These are phyloP conservation scores for Nigrospora osmanthi DNA, from an alignment of 2,329 filamentous ascomycete species.

Conservation along the genomic window DNA sequence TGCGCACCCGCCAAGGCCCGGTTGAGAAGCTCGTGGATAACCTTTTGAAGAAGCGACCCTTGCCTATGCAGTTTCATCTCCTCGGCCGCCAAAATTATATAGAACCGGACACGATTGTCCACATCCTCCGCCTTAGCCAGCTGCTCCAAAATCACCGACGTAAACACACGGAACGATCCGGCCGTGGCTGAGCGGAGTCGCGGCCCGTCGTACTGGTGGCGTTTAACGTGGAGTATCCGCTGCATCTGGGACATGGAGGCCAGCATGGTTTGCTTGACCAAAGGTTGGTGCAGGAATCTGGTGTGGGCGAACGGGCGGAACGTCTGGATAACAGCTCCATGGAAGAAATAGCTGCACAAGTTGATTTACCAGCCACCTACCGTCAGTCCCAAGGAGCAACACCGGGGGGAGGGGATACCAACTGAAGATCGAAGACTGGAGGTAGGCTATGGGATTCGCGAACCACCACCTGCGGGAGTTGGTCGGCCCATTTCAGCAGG, in stretches of 20 bases:
- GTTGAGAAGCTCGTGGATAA: neutral
- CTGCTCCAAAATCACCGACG: neutral
- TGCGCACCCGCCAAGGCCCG: neutral
- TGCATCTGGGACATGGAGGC: conserved; percentile 1
- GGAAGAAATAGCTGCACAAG: neutral
- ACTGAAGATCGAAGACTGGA: neutral
- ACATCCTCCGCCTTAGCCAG: neutral
- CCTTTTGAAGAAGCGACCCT: neutral
- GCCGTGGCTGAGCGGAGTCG: conserved; percentile 1
- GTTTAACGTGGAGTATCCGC: neutral
- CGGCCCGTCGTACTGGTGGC: conserved; percentile 1
- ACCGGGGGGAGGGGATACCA: neutral
- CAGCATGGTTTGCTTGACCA: neutral
- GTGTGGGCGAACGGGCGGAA: neutral
- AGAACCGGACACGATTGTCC: neutral
- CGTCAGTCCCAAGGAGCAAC: no score
- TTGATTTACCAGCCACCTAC: neutral
- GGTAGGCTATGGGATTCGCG: neutral
- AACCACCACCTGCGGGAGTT: neutral
- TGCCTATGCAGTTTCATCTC: conserved; percentile 1
- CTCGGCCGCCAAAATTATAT: neutral
- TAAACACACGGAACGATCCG: neutral
- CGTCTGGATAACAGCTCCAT: neutral
- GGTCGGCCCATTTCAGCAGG: neutral
- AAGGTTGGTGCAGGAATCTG: neutral